Conservation (phyloP, 495 filamentous ascomycete species). For the Choiromyces venosus region DNA sequence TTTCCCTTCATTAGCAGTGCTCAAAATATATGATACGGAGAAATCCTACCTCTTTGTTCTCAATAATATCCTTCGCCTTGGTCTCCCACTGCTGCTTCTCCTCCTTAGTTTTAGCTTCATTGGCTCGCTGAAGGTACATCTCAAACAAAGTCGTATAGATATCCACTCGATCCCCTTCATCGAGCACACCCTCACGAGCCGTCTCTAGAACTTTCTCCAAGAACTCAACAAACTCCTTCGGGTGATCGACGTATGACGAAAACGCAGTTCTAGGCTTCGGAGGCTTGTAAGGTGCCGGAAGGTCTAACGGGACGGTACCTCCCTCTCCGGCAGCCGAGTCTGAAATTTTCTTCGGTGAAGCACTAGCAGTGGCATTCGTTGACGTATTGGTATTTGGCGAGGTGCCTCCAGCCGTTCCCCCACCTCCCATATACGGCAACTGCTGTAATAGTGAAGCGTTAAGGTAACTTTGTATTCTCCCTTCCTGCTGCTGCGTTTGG, state of each 20-base stretch:
- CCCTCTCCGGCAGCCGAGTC: slow-evolving; percentile 40
- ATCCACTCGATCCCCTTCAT: slow-evolving; percentile 61
- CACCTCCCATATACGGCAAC: slow-evolving; percentile 65
- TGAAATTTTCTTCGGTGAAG: slow-evolving; percentile 40
- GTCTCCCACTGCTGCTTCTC: slow-evolving; percentile 78
- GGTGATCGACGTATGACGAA: slow-evolving; percentile 91
- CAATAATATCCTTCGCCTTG: slow-evolving; percentile 79
- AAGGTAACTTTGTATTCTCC: slow-evolving; percentile 39
- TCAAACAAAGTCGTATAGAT: slow-evolving; percentile 95
- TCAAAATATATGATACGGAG: background rate
- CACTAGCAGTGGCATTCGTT: slow-evolving; percentile 19
- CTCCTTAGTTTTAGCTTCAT: slow-evolving; percentile 58
- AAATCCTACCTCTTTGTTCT: slow-evolving; percentile 59
- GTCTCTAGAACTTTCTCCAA: slow-evolving; percentile 72
- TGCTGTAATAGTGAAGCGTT: slow-evolving; percentile 38
- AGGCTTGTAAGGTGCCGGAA: slow-evolving; percentile 51
- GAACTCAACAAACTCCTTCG: slow-evolving; percentile 82
- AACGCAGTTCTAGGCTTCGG: slow-evolving; percentile 88
- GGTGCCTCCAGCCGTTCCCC: slow-evolving; percentile 47
- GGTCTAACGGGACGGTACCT: slow-evolving; percentile 29
- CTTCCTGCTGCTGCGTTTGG: slow-evolving; percentile 30
- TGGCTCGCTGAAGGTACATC: slow-evolving; percentile 88
- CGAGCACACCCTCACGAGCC: slow-evolving; percentile 42
- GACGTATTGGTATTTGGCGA: slow-evolving; percentile 45
- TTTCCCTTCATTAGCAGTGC: slow-evolving; percentile 26